Base-by-base conservation (phyloP, 1,284 basidiomycete species). In the Ceratobasidium sp. region DNA sequence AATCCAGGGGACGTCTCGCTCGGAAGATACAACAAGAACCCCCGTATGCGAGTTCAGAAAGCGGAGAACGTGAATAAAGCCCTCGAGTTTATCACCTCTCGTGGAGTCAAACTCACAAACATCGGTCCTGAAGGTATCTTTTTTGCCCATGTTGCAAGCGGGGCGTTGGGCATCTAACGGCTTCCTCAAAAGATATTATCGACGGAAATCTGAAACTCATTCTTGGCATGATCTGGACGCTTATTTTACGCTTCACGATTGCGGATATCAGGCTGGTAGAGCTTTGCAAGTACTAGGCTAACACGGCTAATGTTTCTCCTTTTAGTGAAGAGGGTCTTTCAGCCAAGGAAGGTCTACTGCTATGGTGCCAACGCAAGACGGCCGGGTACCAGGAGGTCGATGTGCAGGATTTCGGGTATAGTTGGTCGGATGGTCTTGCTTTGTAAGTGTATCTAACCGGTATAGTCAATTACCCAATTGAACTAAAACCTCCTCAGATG, bases 281-380 rank as follows among this genome's bases (percentile, higher is more conserved):
- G 39, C 23, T 60, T 32, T 16, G 14, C 18, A 3, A 55, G 21
- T 30, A 26, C 50, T 21, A 4, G 60, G 32, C 32, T 18, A 32
- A 26, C 23, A 5, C 39, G 6, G 14, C 60, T n/a, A 36, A 71
- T 67, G 71, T 48, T 50, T 58, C 53, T 53, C 34, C 32, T 73
- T n/a, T 72, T 82, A 97, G 96, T 78, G 95, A 97, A 85, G 97
- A 98, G 82, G 97, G 97, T 70, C 87, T 98, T 30, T 97, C 95
- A 5, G 97, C 97, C 0, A 96, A 97, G 80, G 97, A 98, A 80
- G 97, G 96, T 52, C 86, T 99, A 14, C 84, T 99, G 1, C 86
- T 99, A 1, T 99, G 97, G 97, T 98, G 96, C 83, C 97, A 98
- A 79, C 89, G 97, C 71, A 97, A 97, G 82, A 99, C 97, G 0